Evolutionary conservation across 2,329 filamentous ascomycete genomes (phyloP), one percentile per base, ranked within the genome.

Genomic region (Nemania sp.): DNA sequence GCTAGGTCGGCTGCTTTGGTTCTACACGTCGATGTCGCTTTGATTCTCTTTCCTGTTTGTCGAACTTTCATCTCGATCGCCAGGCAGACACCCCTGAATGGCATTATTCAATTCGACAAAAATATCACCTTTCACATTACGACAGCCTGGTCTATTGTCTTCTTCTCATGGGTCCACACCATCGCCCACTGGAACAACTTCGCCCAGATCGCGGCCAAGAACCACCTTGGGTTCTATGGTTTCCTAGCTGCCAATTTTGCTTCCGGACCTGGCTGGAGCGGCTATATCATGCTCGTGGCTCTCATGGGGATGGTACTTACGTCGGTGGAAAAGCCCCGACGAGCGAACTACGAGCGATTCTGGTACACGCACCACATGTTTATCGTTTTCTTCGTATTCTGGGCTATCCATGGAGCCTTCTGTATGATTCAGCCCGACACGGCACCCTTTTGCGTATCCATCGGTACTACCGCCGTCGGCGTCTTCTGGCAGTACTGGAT

Each of bases 401-500:
- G 90, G 89, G 86, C 89, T n/a, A 82, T 93, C 65, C 90, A 95
- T 72, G 90, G 90, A 54, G 88, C 88, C 22, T 94, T 91, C 76
- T 93, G 90, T 73, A 93, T 94, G 90, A 93, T 93, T 66, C 89
- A 90, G 72, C 86, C 89, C 47, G 90, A 94, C 69, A 83, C 88
- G 59, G 86, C 87, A 5, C 89, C 90, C 1, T 92, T 89, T 70
- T 92, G 90, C 73, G 79, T 82, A 51, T 85, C 86, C 53, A 77
- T 90, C 56, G 84, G 84, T 58, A 76, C 81, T 8, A 77, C 80
- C 22, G 83, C 84, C 24, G 78, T 86, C 57, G 90, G 89, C 65
- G 88, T 92, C 49, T 94, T 95, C 71, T 94, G 89, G 88, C 86
- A 92, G 74, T 94, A 89, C 76, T 94, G 89, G 89, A 86, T 90